Base-by-base conservation (phyloP, 2,329 filamentous ascomycete species). In the Ophiostoma quercus region DNA sequence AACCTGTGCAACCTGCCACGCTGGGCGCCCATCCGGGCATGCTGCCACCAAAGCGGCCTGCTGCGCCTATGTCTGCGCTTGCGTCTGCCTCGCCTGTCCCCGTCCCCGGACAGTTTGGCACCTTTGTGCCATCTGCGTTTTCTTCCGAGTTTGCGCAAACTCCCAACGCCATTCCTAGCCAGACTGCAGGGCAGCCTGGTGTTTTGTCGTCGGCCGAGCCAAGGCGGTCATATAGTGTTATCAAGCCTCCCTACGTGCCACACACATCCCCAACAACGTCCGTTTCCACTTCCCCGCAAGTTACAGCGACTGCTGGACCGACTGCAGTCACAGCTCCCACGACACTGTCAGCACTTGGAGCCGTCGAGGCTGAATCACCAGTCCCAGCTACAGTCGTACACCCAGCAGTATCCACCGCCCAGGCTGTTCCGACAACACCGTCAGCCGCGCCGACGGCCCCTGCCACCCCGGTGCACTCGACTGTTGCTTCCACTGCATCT, bases 1-100 rank as follows among this genome's bases (percentile, higher is more conserved):
- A 80, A 72, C 78, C 66, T 11, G 66, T 80, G 32, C 76, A 74
- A 66, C 72, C 76, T 19, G 14, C 16, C 32, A 5, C 51, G 7
- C 5, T 32, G n/a, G 6, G n/a, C 22, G n/a, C 19, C n/a, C 67
- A 32, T 4, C 62, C 73, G 1, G 25, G 47, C 9, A 71, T 72
- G 69, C 68, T 70, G 25, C 68, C 71, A 3, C 71, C 69, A 7
- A 65, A 41, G 34, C 68, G 68, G 0, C 68, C 69, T 1, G 29
- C 67, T 47, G 4, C 43, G 5, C 16, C 7, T 34, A 3, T 8
- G 34, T 34, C 67, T 8, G 63, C 37, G n/a, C 37, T 66, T 2
- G 25, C 54, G 19, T 67, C 77, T 70, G 69, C 76, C 73, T 68
- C 74, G 72, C 71, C 76, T 11, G 8, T 67, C 1, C 67, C 68